Conservation (phyloP, 768 basidiomycete species). For the Kwoniella mangroviensis region DNA sequence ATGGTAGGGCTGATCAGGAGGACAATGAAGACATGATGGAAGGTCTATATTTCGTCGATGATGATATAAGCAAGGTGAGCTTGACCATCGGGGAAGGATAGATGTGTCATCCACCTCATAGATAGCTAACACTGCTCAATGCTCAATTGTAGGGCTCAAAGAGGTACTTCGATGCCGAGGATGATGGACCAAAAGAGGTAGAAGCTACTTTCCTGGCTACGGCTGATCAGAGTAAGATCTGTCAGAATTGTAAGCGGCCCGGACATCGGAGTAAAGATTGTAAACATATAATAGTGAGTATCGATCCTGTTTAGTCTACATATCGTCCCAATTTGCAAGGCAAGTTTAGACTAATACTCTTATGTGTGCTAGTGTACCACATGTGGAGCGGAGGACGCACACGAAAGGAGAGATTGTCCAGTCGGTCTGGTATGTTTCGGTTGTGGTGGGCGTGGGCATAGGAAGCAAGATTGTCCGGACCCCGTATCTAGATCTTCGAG, state of each 20-base stretch:
- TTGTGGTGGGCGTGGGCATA: slow-evolving; percentile 46
- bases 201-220: slow-evolving; percentile 50
- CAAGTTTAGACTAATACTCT: too few species aligned
- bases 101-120: too few species aligned
- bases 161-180: slow-evolving; percentile 43
- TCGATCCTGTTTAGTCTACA: not conserved
- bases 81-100: too few species aligned
- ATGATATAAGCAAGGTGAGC: slow-evolving; percentile 42
- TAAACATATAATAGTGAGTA: slow-evolving; percentile 41
- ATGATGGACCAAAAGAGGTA: slow-evolving; percentile 23
- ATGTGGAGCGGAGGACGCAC: slow-evolving; percentile 48
- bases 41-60: slow-evolving; percentile 47
- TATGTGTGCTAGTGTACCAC: slow-evolving; percentile 30
- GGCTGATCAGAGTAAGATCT: slow-evolving; percentile 44
- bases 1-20: slow-evolving; percentile 4
- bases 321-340: too few species aligned
- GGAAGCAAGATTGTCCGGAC: slow-evolving; percentile 44
- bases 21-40: slow-evolving; percentile 36
- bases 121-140: too few species aligned
- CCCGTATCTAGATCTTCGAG: slow-evolving; percentile 29
- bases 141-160: slow-evolving; percentile 39
- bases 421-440: slow-evolving; percentile 47
- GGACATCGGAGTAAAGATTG: slow-evolving; percentile 44
- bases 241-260: slow-evolving; percentile 45
- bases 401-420: slow-evolving; percentile 49